phyloP scores from a whole-genome alignment of 2,329 filamentous ascomycete genomes.

The Macrophomina pseudophaseolina region DNA sequence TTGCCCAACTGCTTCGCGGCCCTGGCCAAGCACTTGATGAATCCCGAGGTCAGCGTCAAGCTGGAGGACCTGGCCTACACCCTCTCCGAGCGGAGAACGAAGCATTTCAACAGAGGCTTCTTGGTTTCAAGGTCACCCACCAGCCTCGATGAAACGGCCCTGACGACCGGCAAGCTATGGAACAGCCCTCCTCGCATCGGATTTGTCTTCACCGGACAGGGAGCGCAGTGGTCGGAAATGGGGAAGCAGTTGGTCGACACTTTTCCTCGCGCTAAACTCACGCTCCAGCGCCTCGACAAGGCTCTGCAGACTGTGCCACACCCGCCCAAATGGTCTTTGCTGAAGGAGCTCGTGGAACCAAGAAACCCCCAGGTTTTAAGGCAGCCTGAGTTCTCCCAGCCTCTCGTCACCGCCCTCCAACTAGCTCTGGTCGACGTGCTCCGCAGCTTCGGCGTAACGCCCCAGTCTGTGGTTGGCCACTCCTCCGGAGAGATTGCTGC shows the following conservation, averaged over 20 bases:
- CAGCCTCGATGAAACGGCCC: neutral
- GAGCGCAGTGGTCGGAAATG: slow-evolving; percentile 34
- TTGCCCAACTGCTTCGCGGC: slow-evolving; percentile 4
- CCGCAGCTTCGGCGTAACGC: slow-evolving; percentile 14
- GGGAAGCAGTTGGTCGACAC: slow-evolving; percentile 9
- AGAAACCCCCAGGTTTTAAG: slow-evolving; percentile 17
- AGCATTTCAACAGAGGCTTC: neutral
- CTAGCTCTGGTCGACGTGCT: slow-evolving; percentile 21
- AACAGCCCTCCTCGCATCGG: slow-evolving; percentile 15
- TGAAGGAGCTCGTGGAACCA: slow-evolving; percentile 27
- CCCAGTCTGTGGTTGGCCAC: slow-evolving; percentile 23
- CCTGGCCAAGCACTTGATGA: slow-evolving; percentile 26
- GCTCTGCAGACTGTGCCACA: slow-evolving; percentile 32
- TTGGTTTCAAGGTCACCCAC: neutral
- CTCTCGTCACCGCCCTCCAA: slow-evolving; percentile 28
- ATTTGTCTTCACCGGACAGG: slow-evolving; percentile 39
- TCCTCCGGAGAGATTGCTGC: slow-evolving; percentile 29
- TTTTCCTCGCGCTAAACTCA: neutral
- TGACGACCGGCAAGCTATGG: slow-evolving; percentile 4
- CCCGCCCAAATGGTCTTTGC: slow-evolving; percentile 27
- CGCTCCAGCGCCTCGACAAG: slow-evolving; percentile 21
- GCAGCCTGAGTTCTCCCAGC: slow-evolving; percentile 26
- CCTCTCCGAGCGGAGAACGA: slow-evolving; percentile 13
- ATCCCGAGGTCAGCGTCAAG: slow-evolving; percentile 16
- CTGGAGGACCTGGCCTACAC: slow-evolving; percentile 18